Conservation (phyloP, 129 eudicot genomes). For the Artemisia argyi region DNA sequence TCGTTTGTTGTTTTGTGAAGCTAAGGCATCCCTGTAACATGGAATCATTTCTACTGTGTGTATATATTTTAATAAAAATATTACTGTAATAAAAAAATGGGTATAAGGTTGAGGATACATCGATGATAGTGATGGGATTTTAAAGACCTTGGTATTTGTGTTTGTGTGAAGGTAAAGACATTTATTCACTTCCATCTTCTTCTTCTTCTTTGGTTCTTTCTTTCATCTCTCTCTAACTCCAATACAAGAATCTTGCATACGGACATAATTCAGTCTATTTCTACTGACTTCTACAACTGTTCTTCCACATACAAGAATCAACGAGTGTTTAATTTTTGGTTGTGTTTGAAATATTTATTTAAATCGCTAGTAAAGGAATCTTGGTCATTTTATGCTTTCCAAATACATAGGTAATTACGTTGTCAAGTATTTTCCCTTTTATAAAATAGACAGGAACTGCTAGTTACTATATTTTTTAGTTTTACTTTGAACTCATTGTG, state of each 20-base stretch:
- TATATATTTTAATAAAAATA: slow-evolving; percentile 13
- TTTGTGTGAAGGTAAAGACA: slow-evolving; percentile 32
- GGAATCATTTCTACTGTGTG: slow-evolving; percentile 40
- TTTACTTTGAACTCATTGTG: too few species aligned
- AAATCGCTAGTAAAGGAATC: too few species aligned
- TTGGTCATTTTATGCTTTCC: too few species aligned
- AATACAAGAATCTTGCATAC: slow-evolving; percentile 28
- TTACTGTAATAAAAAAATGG: neutral
- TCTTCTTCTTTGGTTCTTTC: slow-evolving; percentile 25
- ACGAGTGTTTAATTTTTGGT: too few species aligned
- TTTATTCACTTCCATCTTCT: slow-evolving; percentile 28
- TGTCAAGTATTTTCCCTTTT: too few species aligned
- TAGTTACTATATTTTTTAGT: too few species aligned
- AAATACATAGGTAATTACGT: too few species aligned
- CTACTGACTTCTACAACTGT: slow-evolving; percentile 16
- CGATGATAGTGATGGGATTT: slow-evolving; percentile 57
- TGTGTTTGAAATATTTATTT: too few species aligned
- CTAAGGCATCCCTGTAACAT: slow-evolving; percentile 19
- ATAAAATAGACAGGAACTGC: too few species aligned
- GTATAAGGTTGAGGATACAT: slow-evolving; percentile 43
- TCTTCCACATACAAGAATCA: neutral
- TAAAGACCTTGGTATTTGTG: slow-evolving; percentile 22
- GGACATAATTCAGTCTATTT: slow-evolving; percentile 21
- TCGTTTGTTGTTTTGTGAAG: slow-evolving; percentile 57
- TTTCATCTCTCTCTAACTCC: slow-evolving; percentile 20